Evolutionary conservation across 2,329 filamentous ascomycete genomes (phyloP), one percentile per base, ranked within the genome.

Genomic region (Elsinoe perseae): DNA sequence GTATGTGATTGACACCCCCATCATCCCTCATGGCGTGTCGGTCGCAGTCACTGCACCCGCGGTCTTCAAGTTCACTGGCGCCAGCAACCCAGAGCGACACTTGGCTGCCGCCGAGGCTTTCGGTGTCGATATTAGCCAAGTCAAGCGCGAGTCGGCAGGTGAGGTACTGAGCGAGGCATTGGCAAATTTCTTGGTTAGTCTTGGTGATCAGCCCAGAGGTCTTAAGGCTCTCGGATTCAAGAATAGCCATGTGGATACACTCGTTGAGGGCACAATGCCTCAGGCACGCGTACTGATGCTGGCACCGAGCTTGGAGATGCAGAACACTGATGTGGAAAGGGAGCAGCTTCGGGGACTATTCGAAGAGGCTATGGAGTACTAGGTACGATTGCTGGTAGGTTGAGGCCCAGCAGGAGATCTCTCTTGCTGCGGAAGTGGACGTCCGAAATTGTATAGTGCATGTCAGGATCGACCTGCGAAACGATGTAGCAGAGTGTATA

Each of bases 1-100:
- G n/a, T 98, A 98, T 70, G 76, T 85, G 1, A 83, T 95, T 6
- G 72, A 81, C 23, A 69, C 79, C 27, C 83, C 87, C 8, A 86
- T 98, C 64, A 97, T 98, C 66, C 93, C 93, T 0, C 93, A 98
- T 70, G 93, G 93, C 54, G 93, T 98, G 21, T 92, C 87, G 1
- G 93, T 98, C 1, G 93, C 91, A 2, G 92, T 97, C 5, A 92
- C 89, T 0, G 89, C 92, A 0, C 92, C 93, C 0, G 87, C 92
- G 0, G 92, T 97, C 1, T 98, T 97, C 80, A 84, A 82, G 27
- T 97, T 97, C 73, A 98, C 92, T 0, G 92, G 80, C 0, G 80
- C 92, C 1, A 93, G 88, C 1, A 97, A 97, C 67, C 93, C 93
- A 0, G 89, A 95, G 54, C 84, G 93, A 8, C 93, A 98, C 74